Base-by-base conservation (phyloP, 768 basidiomycete species). In the Amanita rubescens region DNA sequence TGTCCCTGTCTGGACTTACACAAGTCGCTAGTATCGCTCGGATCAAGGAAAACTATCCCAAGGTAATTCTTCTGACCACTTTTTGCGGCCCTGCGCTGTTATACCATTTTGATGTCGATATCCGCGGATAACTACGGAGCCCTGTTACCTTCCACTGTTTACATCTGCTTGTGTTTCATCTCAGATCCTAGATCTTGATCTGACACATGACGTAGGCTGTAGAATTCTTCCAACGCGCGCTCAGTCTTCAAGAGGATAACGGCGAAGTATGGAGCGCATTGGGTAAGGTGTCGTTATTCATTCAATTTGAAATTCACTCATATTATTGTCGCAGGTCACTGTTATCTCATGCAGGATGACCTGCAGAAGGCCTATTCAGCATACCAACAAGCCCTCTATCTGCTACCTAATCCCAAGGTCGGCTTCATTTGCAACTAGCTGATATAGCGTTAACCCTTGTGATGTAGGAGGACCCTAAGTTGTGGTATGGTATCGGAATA, bases 401-500 rank as follows among this genome's bases (percentile, higher is more conserved):
- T 94, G 58, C 81, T 99, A 34, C 92, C 92, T 2, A 94, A 95
- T 62, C 95, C 95, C 14, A 96, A 96, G 77, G 91, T 89, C 60
- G 25, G 67, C 62, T 54, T 20, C 39, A 19, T n/a, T 39, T 60
- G 53, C 38, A 43, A 45, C 50, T 56, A 55, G 48, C 54, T 39
- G 22, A 15, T 22, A 22, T 33, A 46, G 49, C 52, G 57, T 32
- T 55, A 53, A 54, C 47, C 47, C 42, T 46, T 53, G 46, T 49
- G 47, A 27, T 55, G 27, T 61, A 84, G 78, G 85, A 98, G 80
- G 96, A 99, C 68, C 94, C 95, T 3, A 97, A 98, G 65, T 77
- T 99, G 8, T 99, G 96, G 96, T 99, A 98, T 66, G 96, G 96
- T 33, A 98, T 99, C 65, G 96, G 96, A 32, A 98, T 98, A 54